Evolutionary conservation across 1,139 yeast species (phyloP), one percentile per base, ranked within the genome.

Genomic region (Oligophagozyma castellii): DNA sequence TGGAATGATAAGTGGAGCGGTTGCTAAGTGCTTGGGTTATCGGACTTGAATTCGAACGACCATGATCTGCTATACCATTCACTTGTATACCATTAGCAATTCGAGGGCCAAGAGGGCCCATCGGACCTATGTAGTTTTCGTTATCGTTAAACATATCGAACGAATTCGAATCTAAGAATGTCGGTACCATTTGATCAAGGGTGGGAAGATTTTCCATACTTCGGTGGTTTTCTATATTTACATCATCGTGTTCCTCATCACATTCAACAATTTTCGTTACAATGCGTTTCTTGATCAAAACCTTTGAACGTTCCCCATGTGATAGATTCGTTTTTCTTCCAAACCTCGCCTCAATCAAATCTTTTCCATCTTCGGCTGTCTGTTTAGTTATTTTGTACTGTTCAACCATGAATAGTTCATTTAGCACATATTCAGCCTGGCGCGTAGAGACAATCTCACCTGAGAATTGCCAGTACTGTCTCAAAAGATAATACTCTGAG

Each of bases 401-500:
- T 38, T 46, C 53, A 18, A 46, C 48, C 24, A 54, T 51, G 14
- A 55, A 47, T 24, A 79, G 58, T 42, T 73, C 80, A 35, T 69
- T 70, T 34, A 78, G 55, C 24, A 80, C 71, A 46, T 81, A 89
- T 51, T 86, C 95, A 1, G 86, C 95, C 55, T 76, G 60, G 44
- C 96, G 61, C 7, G 94, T 80, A 12, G 95, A 80, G 24, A 89
- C 70, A 8, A 95, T 95, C 53, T 89, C 96, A 19, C 98, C 98
- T 1, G 93, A 64, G 46, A 86, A 95, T 51, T 86, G 95, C 98
- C 98, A 89, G 56, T 80, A 89, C 43, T 72, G 73, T 50, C 83
- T 84, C 19, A 92, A 89, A 4, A 78, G 51, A 1, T 69, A 54
- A 39, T 61, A 72, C 23, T 39, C 46, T 29, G 67, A 70, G 2